Evolutionary conservation across 208 protist species (phyloP), one percentile per base, ranked within the genome.

Genomic region (Kentomonas sorsogonicus): DNA sequence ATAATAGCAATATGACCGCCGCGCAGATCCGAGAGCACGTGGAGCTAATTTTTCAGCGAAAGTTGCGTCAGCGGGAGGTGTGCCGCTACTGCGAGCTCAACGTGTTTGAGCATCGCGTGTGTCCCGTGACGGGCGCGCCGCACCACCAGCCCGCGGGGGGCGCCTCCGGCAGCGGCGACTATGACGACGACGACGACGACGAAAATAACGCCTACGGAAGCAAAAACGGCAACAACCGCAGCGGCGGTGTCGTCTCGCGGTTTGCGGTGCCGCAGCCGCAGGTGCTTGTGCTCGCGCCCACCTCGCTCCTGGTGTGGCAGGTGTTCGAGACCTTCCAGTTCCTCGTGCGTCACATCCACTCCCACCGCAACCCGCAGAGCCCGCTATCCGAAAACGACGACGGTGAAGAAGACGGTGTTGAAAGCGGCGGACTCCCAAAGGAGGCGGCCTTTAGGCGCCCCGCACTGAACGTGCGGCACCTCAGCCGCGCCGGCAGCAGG

Each of bases 11-110:
- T 45, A 48, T 20, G 60, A 46, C 29, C 44, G 25, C 40, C 53
- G 47, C 15, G 29, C 45, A 11, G 29, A 65, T 60, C 26, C 69
- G 77, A 5, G 58, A 60, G 11, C 66, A 77, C 43, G 74, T 94
- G 44, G 83, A 90, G 46, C 40, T 34, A 1, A 69, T 87, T 18
- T 48, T 94, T 44, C 71, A 68, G 26, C 76, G 86, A 22, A 73
- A 87, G 58, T 89, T 91, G 20, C 53, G 58, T 26, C 53, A 53
- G 11, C 79, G 81, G 1, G 83, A 91, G 64, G 71, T 94, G 13
- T 94, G 88, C 47, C 72, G 72, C 10, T 94, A 92, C 60, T 94
- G 88, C 55, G 88, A 91, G 65, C 69, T 94, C 11, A 68, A 60
- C 43, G 59, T 82, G 20, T 41, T 46, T 0, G 68, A 79, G 39